A percentile compares a stretch with the other conserved stretches of the same genome.
These are phyloP conservation scores for Cryptosporidium bovis DNA, from an alignment of 169 alveolate genomes.

Conservation along the genomic window DNA sequence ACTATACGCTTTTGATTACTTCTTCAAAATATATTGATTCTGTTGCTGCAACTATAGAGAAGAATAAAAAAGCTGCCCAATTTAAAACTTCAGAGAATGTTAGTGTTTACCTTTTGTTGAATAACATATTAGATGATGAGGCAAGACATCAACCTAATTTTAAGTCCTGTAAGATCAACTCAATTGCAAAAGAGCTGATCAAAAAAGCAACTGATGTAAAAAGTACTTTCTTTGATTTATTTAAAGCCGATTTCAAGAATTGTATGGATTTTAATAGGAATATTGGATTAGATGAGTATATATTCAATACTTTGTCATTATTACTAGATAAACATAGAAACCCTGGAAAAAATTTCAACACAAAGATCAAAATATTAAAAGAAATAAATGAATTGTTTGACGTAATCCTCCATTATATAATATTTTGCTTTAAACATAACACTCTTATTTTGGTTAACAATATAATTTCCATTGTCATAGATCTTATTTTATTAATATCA, in stretches of 20 bases:
- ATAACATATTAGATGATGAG: too few species aligned
- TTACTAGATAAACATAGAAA: too few species aligned
- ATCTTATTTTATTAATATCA: conserved; percentile 19
- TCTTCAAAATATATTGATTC: conserved; percentile 40
- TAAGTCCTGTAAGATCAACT: too few species aligned
- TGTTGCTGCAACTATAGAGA: neutral
- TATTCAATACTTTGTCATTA: too few species aligned
- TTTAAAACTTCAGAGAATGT: neutral
- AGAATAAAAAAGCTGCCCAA: neutral
- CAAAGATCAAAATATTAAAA: neutral
- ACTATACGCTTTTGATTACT: neutral
- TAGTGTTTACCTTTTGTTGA: too few species aligned
- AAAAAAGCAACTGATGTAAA: too few species aligned
- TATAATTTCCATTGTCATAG: conserved; percentile 20
- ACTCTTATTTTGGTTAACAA: neutral
- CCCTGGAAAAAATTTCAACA: neutral
- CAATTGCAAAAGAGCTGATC: too few species aligned
- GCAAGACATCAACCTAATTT: too few species aligned
- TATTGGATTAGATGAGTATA: too few species aligned
- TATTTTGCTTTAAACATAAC: conserved; percentile 1
- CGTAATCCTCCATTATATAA: neutral
- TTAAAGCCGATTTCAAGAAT: too few species aligned
- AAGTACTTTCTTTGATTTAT: too few species aligned
- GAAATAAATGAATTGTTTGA: neutral
- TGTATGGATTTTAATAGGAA: too few species aligned